Evolutionary conservation across 1,139 yeast genomes (phyloP).

Genomic region (Nakaseomyces nivariensis): DNA sequence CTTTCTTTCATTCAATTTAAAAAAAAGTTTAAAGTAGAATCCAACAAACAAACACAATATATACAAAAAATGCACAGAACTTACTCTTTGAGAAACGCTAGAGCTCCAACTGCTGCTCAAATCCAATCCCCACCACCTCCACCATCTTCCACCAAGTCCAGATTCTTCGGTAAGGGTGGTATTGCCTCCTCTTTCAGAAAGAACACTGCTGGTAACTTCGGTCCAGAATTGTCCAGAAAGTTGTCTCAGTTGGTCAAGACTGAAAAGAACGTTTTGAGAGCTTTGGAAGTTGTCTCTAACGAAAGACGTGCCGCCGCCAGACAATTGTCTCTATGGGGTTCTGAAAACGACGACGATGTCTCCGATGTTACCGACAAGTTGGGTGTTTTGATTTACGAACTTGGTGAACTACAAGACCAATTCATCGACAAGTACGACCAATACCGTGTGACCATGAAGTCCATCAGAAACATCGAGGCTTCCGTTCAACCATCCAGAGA

Average conservation of each 20-base stretch:
- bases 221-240: constrained; percentile 72
- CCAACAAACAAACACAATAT: not conserved
- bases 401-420: constrained; percentile 82
- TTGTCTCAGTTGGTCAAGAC: constrained; percentile 68
- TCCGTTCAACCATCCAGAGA: constrained; percentile 83
- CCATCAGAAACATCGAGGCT: constrained; percentile 76
- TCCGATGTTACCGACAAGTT: constrained; percentile 78
- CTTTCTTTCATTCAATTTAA: too few relatives aligned
- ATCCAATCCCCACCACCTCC: constrained; percentile 77
- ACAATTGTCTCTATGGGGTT: constrained; percentile 80
- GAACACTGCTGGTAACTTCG: constrained; percentile 62
- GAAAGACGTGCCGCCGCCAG: constrained; percentile 79
- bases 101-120: constrained; percentile 79
- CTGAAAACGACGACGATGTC: constrained; percentile 73
- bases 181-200: constrained; percentile 59
- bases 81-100: constrained; percentile 64
- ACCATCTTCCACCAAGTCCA: constrained; percentile 56
- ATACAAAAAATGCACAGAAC: constrained; percentile 59
- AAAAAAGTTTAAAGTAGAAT: not conserved
- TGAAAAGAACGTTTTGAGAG: constrained; percentile 74
- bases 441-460: constrained; percentile 71
- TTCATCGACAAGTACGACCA: constrained; percentile 81
- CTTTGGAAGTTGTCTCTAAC: constrained; percentile 65
- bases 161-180: constrained; percentile 66
- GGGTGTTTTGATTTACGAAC: constrained; percentile 71